Conservation (phyloP, 2,329 filamentous ascomycete genomes). For the Septoria linicola region DNA sequence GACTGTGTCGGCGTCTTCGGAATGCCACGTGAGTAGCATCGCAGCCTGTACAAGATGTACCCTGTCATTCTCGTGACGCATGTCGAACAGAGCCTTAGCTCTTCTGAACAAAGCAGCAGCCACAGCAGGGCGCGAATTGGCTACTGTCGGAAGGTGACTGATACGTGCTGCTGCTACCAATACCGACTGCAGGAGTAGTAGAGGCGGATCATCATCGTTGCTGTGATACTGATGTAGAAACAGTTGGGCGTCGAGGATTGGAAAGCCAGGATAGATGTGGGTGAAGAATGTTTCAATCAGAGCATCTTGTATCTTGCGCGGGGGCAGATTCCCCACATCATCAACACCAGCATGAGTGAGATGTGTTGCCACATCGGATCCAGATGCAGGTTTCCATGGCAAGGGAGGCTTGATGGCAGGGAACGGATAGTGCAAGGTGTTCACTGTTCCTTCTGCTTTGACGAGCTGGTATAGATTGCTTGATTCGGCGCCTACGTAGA, state of each 20-base stretch:
- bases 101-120: constrained; percentile 14
- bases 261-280: constrained; percentile 19
- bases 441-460: background rate
- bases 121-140: constrained; percentile 7
- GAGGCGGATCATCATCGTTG: constrained; percentile 8
- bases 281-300: constrained; percentile 20
- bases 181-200: constrained; percentile 16
- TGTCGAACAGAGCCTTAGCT: constrained; percentile 18
- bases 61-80: constrained; percentile 19
- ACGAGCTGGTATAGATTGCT: constrained; percentile 18
- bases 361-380: constrained; percentile 1
- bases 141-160: constrained; percentile 13
- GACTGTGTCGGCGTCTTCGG: constrained; percentile 14
- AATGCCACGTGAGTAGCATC: constrained; percentile 19
- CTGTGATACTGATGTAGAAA: constrained; percentile 2
- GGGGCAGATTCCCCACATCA: constrained; percentile 17
- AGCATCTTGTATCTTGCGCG: constrained; percentile 12
- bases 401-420: constrained; percentile 16
- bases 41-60: constrained; percentile 18
- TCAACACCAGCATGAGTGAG: constrained; percentile 7
- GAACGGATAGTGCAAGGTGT: constrained; percentile 15
- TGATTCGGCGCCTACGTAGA: constrained; percentile 13
- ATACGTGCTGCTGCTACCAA: constrained; percentile 17
- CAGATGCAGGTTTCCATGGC: constrained; percentile 11
- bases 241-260: constrained; percentile 13